Evolutionary conservation across 257 asterid species (phyloP).

Genomic region (Solanum clarkiae): DNA sequence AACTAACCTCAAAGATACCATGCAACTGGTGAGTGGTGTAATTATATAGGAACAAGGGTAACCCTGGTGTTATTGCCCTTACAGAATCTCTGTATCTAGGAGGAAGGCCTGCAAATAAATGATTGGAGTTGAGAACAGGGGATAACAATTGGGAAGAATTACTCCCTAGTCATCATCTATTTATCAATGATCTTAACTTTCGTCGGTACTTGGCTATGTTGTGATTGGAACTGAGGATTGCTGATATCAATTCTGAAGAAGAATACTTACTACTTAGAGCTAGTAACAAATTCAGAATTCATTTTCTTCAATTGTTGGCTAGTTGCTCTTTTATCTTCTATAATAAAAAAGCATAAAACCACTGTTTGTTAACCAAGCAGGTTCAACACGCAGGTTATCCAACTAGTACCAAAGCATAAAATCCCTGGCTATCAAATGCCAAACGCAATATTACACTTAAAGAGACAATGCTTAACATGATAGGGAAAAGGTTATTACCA

Average conservation of each 20-base stretch:
- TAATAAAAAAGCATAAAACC: neutral
- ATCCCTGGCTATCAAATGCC: neutral
- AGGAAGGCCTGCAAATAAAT: constrained; percentile 56
- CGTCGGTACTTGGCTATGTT: neutral
- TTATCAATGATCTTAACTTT: neutral
- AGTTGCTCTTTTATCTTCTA: neutral
- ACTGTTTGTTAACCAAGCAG: neutral
- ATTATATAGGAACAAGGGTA: constrained; percentile 80
- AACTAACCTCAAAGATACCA: constrained; percentile 85
- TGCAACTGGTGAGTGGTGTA: constrained; percentile 95
- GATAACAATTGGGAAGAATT: neutral
- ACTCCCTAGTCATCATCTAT: neutral
- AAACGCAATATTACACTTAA: neutral
- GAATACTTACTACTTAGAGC: neutral
- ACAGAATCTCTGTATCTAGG: constrained; percentile 95
- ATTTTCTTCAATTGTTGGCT: neutral
- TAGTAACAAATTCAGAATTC: neutral
- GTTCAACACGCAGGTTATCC: neutral
- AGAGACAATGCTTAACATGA: neutral
- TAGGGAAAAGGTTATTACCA: constrained; percentile 33
- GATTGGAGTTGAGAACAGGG: neutral
- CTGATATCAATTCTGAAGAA: neutral
- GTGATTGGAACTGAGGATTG: neutral
- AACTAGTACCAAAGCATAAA: neutral
- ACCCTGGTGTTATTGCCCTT: constrained; percentile 94